Base-by-base conservation (phyloP, 371 early-diverging fungal species). In the Entomophthora muscae region DNA sequence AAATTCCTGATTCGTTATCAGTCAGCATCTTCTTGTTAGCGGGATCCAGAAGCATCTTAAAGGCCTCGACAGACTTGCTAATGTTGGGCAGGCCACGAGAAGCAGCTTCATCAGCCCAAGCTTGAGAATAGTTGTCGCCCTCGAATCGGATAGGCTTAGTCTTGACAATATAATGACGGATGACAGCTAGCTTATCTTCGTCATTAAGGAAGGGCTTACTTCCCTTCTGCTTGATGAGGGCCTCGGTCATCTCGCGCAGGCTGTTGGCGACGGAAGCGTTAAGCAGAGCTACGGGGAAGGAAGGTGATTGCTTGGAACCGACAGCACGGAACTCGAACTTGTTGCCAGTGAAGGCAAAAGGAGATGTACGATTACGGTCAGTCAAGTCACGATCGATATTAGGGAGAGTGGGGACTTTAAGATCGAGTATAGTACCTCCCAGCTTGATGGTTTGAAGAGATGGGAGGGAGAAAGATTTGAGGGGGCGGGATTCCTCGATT, bases 311-410 rank as follows among this genome's bases (percentile, higher is more conserved):
- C 82, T 93, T 94, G 67, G 98, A 89, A 33, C 98, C 98, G 33
- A 96, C 95, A 65, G 96, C 95, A 77, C 98, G 89, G 93, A 96
- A 98, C 79, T 98, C 98, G 68, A 98, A 95, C 83, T 98, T 98
- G 89, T 98, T 95, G 64, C 96, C 96, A 64, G 96, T 98, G 80
- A 96, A 98, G 63, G 98, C 98, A 68, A 98, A 95, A 31, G 98
- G 95, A 57, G 95, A 95, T 27, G 98, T 98, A 70, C 96, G 89
- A 86, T 98, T 98, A 73, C 98, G 91, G 73, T 98, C 98, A 23
- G 97, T 95, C 73, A 94, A 73, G 73, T 98, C 98, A 75, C 95
- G 91, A 26, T 89, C 72, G 70, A 98, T 93, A 69, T 75, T 76
- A 65, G 98, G 96, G 55, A 98, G 79, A 7, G 86, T 82, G 29